A percentile compares a stretch with the other conserved stretches of the same genome.
phyloP scores from a whole-genome alignment of 2,329 filamentous ascomycete species.

The Claviceps capensis region DNA sequence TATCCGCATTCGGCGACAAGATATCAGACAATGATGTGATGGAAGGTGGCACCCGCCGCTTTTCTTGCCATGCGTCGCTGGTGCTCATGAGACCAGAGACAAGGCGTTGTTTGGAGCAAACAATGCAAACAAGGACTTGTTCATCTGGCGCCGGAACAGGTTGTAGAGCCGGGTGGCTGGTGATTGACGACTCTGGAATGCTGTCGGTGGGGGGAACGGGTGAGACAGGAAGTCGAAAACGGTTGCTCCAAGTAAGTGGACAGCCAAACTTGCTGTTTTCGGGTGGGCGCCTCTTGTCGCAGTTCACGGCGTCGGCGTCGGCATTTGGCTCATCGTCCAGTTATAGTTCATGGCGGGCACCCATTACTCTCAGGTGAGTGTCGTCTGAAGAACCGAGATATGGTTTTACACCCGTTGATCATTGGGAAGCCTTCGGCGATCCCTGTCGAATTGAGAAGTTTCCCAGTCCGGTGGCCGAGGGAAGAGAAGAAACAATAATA shows the following conservation, averaged over 20 bases:
- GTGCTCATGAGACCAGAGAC: neutral
- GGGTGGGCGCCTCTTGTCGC: too few species aligned
- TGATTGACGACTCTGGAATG: neutral
- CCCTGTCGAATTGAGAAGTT: too few species aligned
- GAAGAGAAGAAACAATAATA: too few species aligned
- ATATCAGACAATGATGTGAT: neutral
- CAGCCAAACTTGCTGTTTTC: neutral
- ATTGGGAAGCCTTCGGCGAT: too few species aligned
- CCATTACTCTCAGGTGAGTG: too few species aligned
- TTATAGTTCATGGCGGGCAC: too few species aligned
- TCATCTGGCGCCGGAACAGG: neutral
- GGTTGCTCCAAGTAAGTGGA: neutral
- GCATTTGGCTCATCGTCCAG: too few species aligned
- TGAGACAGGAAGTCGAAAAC: neutral
- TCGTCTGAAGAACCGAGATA: too few species aligned
- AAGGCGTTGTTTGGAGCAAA: neutral
- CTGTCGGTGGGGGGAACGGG: neutral
- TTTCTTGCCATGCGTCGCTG: neutral
- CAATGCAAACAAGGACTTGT: neutral
- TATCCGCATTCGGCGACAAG: neutral
- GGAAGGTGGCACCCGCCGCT: neutral
- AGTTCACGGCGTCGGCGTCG: too few species aligned
- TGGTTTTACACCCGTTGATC: too few species aligned
- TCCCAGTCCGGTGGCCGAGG: too few species aligned
- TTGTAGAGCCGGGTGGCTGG: constrained; percentile 1